Evolutionary conservation across 2,329 filamentous ascomycete genomes (phyloP), one percentile per base, ranked within the genome.

Genomic region (Stemphylium beticola): DNA sequence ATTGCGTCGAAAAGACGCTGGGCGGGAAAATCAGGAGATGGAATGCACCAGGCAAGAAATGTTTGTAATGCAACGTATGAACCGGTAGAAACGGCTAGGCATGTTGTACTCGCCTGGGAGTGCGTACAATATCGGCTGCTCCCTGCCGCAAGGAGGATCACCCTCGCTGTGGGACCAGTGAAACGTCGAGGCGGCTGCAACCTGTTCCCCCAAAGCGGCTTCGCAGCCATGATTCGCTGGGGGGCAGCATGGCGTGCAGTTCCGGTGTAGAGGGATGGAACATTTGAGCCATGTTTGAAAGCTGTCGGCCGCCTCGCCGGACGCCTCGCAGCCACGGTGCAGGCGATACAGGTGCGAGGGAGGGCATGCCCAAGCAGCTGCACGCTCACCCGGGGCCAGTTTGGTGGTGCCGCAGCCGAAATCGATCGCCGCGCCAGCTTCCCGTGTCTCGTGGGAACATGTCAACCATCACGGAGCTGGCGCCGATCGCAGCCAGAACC

Each of bases 401-500:
- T 24, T 20, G 9, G 18, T 26, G 24, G 40, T 17, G 40, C 40
- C 40, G 49, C 41, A 51, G n/a, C 49, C 40, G 49, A 43, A 51
- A 51, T 51, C 43, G 49, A 52, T 52, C 49, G 49, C 39, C 42
- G 43, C 42, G 43, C 54, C 49, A 43, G 39, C 18, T 31, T 40
- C 29, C 34, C 50, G 54, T 41, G 34, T 53, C 54, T 45, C 49
- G 49, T 52, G 53, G 44, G 26, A 37, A 31, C 9, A 24, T 40
- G 31, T 38, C 22, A 33, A 33, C 33, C 34, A 31, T 31, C 44
- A 44, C 34, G 46, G 38, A 36, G 34, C 38, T 18, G 42, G 14
- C 14, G 54, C 49, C 36, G 44, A 54, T 53, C 54, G 45, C 40
- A 42, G 24, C 44, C 44, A 40, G 18, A 33, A 47, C 40, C n/a